Evolutionary conservation across 345 rosid genomes (phyloP), one percentile per base, ranked within the genome.

Genomic region (Aquilaria malaccensis): DNA sequence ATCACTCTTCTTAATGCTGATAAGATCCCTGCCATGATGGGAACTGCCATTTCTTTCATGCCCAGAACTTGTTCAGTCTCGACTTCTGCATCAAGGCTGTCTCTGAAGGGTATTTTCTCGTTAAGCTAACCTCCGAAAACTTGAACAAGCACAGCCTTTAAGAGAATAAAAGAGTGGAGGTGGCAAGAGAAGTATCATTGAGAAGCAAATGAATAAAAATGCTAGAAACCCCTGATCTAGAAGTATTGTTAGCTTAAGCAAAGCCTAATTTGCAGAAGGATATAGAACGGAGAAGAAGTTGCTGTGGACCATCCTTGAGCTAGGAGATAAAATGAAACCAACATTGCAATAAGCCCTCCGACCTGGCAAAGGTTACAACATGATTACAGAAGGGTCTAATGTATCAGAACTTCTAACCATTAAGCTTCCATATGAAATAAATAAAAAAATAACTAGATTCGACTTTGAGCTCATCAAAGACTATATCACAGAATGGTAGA

Each of bases 301-400:
- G 84, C 84, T 75, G 81, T 81, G 11, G 97, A 95, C 97, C 97
- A 94, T 76, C 99, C 99, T 79, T 88, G 86, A 59, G 99, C 90
- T 76, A 94, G 79, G 71, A 88, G 77, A 78, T 88, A 86, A 70
- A 88, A 86, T 67, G 97, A 83, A 53, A 76, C 87, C 78, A 88
- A 58, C 95, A 90, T 87, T 13, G 97, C 93, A 65, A 82, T 63
- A 67, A 94, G 92, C 78, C 96, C 99, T 58, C 97, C 97, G 31
- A 83, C 84, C 99, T 94, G 79, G 61, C 49, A 72, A 64, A 65
- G 61, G 59, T 49, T 57, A 53, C 45, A 50, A 50, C 9, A 62
- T n/a, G 7, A 43, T 33, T 58, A 37, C 7, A 37, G 3, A 37
- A 37, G 43, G 7, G 7, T 37, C 7, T 37, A 37, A 37, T 37